Evolutionary conservation across 139 green algal genomes (phyloP), one percentile per base, ranked within the genome.

Genomic region (Auxenochlorella protothecoides): DNA sequence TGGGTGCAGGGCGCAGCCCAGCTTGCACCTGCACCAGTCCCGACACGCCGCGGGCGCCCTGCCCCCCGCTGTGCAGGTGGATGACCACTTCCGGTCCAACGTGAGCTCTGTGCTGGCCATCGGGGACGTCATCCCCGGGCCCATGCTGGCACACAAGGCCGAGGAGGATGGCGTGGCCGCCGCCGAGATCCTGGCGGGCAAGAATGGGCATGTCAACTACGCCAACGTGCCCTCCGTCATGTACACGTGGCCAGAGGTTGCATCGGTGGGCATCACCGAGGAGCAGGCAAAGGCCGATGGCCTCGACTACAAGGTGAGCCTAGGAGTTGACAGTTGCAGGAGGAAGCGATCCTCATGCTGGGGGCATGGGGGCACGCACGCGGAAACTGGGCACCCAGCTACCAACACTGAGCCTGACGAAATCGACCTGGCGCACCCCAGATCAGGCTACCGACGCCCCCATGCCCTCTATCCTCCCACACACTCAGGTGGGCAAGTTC

Each of bases 111-210:
- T 98, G 3, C 96, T 93, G 74, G 94, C 94, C 72, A 97, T 99
- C 73, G 94, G 94, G 3, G 94, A 97, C 72, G 81, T 90, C 55
- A 92, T 99, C 53, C 85, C 77, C 2, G 92, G 88, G 0, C 95
- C 95, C 68, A 99, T 99, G 95, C 87, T 99, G 52, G 95, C 95
- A 3, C 95, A 99, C 82, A 99, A 99, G 84, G 95, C 95, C 4
- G 95, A 99, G 85, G 95, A 99, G 83, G 95, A 99, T 63, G 95
- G 95, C n/a, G 86, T 99, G 13, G 92, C 94, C 4, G 87, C 84
- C 44, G 93, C 96, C 27, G 95, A 99, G 84, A 89, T 92, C 59
- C 86, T 99, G 12, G 90, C 82, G 14, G 93, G 93, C 72, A 89
- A 92, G 73, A 74, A 78, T 8, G 95, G 94, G 13, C 93, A 99